Evolutionary conservation across 306 rosid species (phyloP).

Genomic region (Acacia acuminata): DNA sequence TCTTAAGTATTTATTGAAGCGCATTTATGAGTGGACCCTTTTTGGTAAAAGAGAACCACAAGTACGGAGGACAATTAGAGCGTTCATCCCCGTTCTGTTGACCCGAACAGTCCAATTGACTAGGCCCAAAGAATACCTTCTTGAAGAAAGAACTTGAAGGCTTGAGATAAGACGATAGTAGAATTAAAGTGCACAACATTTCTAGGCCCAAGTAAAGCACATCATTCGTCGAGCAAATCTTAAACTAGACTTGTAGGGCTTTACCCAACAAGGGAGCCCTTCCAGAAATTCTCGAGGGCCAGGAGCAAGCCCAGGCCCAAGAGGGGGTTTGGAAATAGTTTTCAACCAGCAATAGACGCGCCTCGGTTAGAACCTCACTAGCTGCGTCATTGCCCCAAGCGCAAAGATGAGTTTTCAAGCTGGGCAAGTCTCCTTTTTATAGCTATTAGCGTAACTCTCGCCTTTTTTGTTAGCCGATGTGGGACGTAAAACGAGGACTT

Average conservation of each 20-base stretch:
- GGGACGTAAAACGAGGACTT: not conserved
- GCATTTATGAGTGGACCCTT: no score
- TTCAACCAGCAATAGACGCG: constrained; percentile 25
- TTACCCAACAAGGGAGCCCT: not conserved
- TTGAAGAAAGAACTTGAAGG: no score
- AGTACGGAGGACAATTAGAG: no score
- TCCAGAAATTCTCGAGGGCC: constrained; percentile 23
- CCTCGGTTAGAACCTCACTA: constrained; percentile 17
- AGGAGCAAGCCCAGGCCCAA: constrained; percentile 20
- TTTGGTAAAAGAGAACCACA: no score
- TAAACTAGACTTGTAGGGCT: not conserved
- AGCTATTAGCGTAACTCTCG: not conserved
- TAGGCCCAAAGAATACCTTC: no score
- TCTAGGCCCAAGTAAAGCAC: no score
- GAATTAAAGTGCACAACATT: no score
- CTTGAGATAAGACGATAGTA: no score
- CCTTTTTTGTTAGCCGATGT: not conserved
- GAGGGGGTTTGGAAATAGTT: constrained; percentile 16
- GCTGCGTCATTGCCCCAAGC: constrained; percentile 26
- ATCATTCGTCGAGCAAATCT: no score
- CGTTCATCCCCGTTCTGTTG: no score
- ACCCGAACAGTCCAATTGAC: no score
- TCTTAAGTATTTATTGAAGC: no score
- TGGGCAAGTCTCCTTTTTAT: not conserved
- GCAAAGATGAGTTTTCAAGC: not conserved